Evolutionary conservation across 257 asterid genomes (phyloP).

Genomic region (Parsonsia alboflavescens): DNA sequence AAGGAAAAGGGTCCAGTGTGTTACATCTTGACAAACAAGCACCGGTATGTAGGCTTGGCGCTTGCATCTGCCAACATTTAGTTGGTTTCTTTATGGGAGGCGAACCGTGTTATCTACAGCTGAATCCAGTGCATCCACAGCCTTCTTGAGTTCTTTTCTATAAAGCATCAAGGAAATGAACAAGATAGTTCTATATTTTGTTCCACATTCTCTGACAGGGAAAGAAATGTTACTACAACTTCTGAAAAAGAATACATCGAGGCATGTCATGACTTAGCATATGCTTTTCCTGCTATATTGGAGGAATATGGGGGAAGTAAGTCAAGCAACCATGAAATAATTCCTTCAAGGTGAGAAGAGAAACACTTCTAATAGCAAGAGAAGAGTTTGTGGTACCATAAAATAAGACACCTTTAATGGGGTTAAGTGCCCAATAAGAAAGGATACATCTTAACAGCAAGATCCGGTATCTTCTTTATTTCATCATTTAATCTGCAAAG

Average conservation of each 20-base stretch:
- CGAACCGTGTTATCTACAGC: constrained; percentile 63
- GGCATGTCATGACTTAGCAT: not conserved
- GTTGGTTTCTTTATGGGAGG: constrained; percentile 38
- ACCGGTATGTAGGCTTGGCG: not conserved
- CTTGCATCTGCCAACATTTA: not conserved
- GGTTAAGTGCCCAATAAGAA: constrained; percentile 5
- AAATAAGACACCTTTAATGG: not conserved
- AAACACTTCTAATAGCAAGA: not conserved
- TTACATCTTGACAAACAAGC: not conserved
- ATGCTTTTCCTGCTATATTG: not conserved
- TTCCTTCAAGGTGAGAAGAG: not conserved
- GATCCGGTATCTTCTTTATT: constrained; percentile 78
- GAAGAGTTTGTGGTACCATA: not conserved
- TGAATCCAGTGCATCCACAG: constrained; percentile 80
- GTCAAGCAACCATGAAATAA: not conserved
- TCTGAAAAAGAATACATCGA: not conserved
- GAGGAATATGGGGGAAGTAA: not conserved
- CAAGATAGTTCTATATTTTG: not conserved
- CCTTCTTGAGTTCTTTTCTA: constrained; percentile 75
- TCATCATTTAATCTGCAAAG: constrained; percentile 84
- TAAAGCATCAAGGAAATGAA: constrained; percentile 37
- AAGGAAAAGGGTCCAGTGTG: too few relatives aligned
- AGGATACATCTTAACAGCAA: constrained; percentile 87
- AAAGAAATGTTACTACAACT: not conserved
- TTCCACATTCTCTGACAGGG: too few relatives aligned